phyloP scores from a whole-genome alignment of 2,329 filamentous ascomycete species.

The Aspergillus sp. region DNA sequence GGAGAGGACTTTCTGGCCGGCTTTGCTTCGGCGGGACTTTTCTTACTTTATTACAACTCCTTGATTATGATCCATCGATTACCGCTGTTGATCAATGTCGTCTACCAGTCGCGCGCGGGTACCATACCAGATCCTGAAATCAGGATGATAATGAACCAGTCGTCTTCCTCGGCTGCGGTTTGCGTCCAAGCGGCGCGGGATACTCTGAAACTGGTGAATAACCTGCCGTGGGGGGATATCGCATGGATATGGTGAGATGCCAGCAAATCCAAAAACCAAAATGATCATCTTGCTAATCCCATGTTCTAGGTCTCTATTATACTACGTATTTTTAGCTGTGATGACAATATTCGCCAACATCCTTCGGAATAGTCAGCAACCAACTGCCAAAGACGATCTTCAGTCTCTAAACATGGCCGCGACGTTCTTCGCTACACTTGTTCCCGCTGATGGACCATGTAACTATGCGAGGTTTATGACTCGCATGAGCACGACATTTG shows the following conservation, averaged over 20 bases:
- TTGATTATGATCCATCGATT: constrained; percentile 94
- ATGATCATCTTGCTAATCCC: not conserved
- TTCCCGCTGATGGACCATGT: constrained; percentile 73
- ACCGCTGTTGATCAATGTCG: constrained; percentile 88
- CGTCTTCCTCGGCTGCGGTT: constrained; percentile 82
- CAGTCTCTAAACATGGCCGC: constrained; percentile 86
- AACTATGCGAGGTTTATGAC: constrained; percentile 89
- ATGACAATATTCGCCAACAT: constrained; percentile 93
- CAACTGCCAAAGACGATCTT: constrained; percentile 77
- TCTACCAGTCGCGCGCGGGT: constrained; percentile 85
- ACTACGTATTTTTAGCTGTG: constrained; percentile 89
- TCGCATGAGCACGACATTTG: constrained; percentile 84
- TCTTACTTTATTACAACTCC: constrained; percentile 95
- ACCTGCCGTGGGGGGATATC: constrained; percentile 89
- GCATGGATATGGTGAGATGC: constrained; percentile 81
- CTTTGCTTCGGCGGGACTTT: constrained; percentile 83
- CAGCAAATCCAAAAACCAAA: not conserved
- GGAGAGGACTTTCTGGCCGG: constrained; percentile 84
- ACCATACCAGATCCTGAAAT: constrained; percentile 30
- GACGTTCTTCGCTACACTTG: constrained; percentile 80
- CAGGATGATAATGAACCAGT: constrained; percentile 76
- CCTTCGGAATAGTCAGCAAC: constrained; percentile 82
- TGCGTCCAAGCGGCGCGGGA: constrained; percentile 88
- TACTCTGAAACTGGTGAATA: constrained; percentile 86
- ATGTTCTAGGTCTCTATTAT: constrained; percentile 69